These are phyloP conservation scores for Craspedostauros australis DNA, from an alignment of 108 stramenopile species.

Conservation along the genomic window DNA sequence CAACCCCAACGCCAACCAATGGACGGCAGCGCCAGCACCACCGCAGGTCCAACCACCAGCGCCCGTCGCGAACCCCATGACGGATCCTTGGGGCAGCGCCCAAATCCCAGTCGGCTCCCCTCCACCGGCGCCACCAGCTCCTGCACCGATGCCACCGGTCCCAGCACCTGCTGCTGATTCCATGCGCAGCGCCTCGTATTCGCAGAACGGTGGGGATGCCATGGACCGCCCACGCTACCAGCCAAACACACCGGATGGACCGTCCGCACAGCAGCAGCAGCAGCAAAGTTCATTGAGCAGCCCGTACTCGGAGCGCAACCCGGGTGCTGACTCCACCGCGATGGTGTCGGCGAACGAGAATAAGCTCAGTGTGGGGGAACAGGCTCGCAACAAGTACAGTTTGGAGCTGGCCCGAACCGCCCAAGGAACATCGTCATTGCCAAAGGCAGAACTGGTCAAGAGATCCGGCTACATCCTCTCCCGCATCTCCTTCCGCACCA, in stretches of 20 bases:
- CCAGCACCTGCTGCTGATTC: not conserved
- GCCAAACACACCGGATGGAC: not conserved
- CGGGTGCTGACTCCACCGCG: not conserved
- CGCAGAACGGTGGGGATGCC: no score
- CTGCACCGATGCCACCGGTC: slow-evolving; percentile 12
- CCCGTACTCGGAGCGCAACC: not conserved
- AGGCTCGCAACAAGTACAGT: slow-evolving; percentile 31
- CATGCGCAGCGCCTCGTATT: not conserved
- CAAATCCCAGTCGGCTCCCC: slow-evolving; percentile 7
- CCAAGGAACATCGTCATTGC: slow-evolving; percentile 55
- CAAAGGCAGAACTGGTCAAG: slow-evolving; percentile 53
- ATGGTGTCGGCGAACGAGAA: not conserved
- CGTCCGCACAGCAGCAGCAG: slow-evolving; percentile 3
- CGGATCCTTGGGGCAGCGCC: slow-evolving; percentile 11
- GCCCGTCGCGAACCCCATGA: slow-evolving; percentile 4
- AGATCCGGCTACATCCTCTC: slow-evolving; percentile 76
- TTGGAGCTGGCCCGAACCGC: slow-evolving; percentile 34
- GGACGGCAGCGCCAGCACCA: slow-evolving; percentile 9
- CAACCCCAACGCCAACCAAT: slow-evolving; percentile 4
- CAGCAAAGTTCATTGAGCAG: not conserved
- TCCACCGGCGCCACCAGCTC: slow-evolving; percentile 11
- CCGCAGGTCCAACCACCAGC: slow-evolving; percentile 19
- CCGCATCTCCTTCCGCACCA: slow-evolving; percentile 83
- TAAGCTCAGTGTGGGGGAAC: not conserved
- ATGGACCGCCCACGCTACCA: no score